Evolutionary conservation across 805 yeast species (phyloP), one percentile per base, ranked within the genome.

Genomic region (Lipomyces kockii): DNA sequence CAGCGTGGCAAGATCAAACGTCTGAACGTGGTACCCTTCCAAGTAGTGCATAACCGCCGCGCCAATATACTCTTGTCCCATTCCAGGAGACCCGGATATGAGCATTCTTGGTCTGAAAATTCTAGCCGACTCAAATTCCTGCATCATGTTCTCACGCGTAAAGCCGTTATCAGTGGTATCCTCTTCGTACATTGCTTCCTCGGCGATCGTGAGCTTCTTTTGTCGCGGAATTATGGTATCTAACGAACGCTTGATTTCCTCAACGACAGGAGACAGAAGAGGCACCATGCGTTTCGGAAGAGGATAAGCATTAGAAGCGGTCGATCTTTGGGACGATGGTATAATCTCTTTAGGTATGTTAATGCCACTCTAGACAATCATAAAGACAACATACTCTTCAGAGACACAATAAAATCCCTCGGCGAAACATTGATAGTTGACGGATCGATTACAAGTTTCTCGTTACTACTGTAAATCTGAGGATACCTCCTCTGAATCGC

Each of bases 401-500:
- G 76, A 0, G 98, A 97, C 64, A 86, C 81, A 83, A 91, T 88
- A 75, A 95, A 94, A 78, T 95, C 99, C 69, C 86, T 85, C 0
- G 97, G 89, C 12, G 85, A 84, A 1, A 94, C 97, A 61, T 82
- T 83, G 43, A 95, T 89, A 49, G 86, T 80, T 2, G 83, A 77
- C 3, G 97, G 91, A 75, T 92, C 87, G 39, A 95, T 89, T 57
- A 81, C 77, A 55, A 94, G 82, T 75, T 92, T 94, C 59, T 89
- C 90, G 62, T 84, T 82, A 9, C 93, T 84, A 70, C 84, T 80
- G 78, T 95, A 95, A 57, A 95, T 94, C 78, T 95, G 98, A 0
- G 99, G 99, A 73, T 89, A 94, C 58, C 89, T 86, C 71, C 98
- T 82, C 78, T 94, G 98, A 53, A 95, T 94, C 74, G 97, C 89